These are phyloP conservation scores for Xylaria sp. DNA, from an alignment of 2,329 filamentous ascomycete species.

Conservation along the genomic window DNA sequence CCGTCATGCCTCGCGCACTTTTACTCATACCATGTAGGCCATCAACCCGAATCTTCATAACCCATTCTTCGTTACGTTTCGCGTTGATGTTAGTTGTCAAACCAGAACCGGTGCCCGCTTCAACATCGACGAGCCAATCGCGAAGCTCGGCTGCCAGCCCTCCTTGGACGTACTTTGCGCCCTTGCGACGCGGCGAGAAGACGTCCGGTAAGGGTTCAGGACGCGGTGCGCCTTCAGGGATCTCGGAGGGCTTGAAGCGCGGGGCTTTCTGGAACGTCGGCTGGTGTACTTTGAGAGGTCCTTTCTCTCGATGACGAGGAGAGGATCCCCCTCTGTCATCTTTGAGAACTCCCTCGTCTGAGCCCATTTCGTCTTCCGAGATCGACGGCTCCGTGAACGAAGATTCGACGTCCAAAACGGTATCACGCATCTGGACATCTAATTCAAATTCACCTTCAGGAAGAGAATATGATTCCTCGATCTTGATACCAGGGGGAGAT, in stretches of 20 bases:
- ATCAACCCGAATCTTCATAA: slow-evolving; percentile 41
- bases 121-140: slow-evolving; percentile 58
- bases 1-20: slow-evolving; percentile 42
- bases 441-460: slow-evolving; percentile 17
- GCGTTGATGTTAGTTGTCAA: slow-evolving; percentile 22
- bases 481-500: slow-evolving; percentile 40
- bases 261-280: slow-evolving; percentile 53
- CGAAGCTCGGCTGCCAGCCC: slow-evolving; percentile 56
- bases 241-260: slow-evolving; percentile 52
- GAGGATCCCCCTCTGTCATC: slow-evolving; percentile 22
- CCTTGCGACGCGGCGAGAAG: slow-evolving; percentile 53
- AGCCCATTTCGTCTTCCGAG: slow-evolving; percentile 10
- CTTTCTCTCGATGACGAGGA: slow-evolving; percentile 20
- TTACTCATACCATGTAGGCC: slow-evolving; percentile 39
- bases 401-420: slow-evolving; percentile 32
- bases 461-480: slow-evolving; percentile 12
- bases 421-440: slow-evolving; percentile 39
- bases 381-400: slow-evolving; percentile 19
- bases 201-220: slow-evolving; percentile 50
- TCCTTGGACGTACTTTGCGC: slow-evolving; percentile 51
- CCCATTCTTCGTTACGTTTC: slow-evolving; percentile 39
- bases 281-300: slow-evolving; percentile 33
- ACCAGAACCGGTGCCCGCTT: slow-evolving; percentile 45
- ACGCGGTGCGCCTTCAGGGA: slow-evolving; percentile 27
- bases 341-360: slow-evolving; percentile 13